These are phyloP conservation scores for Crithidia acanthocephali DNA, from an alignment of 208 protist genomes.

Conservation along the genomic window DNA sequence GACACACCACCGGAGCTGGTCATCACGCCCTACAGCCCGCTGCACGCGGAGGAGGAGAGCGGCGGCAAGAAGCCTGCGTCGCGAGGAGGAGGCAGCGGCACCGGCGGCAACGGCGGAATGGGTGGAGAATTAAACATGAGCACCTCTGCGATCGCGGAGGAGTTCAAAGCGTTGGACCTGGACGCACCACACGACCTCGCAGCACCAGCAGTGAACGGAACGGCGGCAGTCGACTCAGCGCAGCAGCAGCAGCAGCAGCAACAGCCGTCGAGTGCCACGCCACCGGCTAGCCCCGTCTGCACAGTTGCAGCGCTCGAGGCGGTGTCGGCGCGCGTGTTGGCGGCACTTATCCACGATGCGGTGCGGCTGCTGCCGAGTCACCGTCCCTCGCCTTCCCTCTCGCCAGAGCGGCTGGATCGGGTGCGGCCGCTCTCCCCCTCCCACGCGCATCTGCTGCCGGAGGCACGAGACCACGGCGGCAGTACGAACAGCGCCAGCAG, in stretches of 20 bases:
- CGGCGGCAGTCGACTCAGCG: not conserved
- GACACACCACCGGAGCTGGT: too few species aligned
- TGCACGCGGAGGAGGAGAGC: not conserved
- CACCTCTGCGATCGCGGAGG: not conserved
- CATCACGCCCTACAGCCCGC: not conserved
- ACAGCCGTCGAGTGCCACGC: not conserved
- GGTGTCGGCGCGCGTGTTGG: not conserved
- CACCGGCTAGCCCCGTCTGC: not conserved
- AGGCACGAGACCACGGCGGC: not conserved
- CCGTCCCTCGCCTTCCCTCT: conserved; percentile 1
- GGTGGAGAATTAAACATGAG: not conserved
- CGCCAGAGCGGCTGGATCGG: conserved; percentile 1
- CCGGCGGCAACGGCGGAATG: too few species aligned
- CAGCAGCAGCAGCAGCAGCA: not conserved
- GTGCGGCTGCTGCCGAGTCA: conserved; percentile 10
- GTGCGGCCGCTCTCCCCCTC: conserved; percentile 5
- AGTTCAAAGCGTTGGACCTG: not conserved
- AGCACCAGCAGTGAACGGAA: not conserved
- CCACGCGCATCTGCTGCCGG: not conserved
- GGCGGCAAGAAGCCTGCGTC: not conserved
- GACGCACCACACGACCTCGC: not conserved
- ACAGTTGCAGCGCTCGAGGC: conserved; percentile 10
- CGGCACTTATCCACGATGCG: conserved; percentile 8
- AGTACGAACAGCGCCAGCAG: not conserved
- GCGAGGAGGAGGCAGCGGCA: not conserved